Conservation (phyloP, 805 yeast species). For the Limtongia smithiae region DNA sequence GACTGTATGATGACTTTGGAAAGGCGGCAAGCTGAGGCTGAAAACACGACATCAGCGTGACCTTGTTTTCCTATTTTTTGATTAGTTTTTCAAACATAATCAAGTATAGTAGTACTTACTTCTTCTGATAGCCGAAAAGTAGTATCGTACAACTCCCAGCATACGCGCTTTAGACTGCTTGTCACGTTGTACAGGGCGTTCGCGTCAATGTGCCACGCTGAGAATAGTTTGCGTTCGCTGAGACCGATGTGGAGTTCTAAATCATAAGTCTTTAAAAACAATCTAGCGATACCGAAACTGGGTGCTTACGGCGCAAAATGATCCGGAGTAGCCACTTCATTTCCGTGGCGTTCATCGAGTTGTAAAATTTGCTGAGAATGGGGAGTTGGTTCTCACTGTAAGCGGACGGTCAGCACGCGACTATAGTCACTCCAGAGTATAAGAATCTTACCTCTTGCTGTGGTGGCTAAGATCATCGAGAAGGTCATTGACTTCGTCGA, state of each 20-base stretch:
- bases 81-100: not conserved
- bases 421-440: not conserved
- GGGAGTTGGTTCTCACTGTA: conserved; percentile 41
- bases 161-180: conserved; percentile 57
- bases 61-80: conserved; percentile 37
- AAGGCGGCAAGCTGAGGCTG: conserved; percentile 73
- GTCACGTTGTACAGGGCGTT: conserved; percentile 60
- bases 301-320: conserved; percentile 52
- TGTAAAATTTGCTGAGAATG: conserved; percentile 50
- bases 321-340: conserved; percentile 66
- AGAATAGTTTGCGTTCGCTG: conserved; percentile 56
- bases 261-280: too few relatives aligned
- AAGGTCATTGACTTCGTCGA: conserved; percentile 49
- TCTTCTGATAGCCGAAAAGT: conserved; percentile 41
- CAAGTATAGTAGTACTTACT: conserved; percentile 41
- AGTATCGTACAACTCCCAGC: conserved; percentile 56
- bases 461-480: conserved; percentile 46
- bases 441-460: conserved; percentile 24
- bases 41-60: conserved; percentile 55
- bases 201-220: conserved; percentile 78
- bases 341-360: conserved; percentile 57
- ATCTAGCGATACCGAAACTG: conserved; percentile 2
- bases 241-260: conserved; percentile 45
- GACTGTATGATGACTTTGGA: conserved; percentile 48
- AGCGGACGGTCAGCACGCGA: not conserved